phyloP scores from a whole-genome alignment of 139 green algal species.

The Chlorella sp. region DNA sequence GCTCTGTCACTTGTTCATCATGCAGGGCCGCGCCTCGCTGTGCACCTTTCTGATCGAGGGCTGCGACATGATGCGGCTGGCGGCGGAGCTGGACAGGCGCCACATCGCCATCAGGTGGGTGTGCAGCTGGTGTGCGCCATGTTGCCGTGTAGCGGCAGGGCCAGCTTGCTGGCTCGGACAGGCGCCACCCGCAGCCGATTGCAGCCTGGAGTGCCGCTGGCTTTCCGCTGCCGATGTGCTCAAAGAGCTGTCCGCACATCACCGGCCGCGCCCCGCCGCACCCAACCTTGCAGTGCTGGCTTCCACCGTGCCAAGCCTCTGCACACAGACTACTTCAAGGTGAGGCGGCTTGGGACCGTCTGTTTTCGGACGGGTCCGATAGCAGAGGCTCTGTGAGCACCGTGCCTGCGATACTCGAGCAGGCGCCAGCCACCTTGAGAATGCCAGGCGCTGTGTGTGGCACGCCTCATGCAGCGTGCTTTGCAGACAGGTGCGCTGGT shows the following conservation, averaged over 20 bases:
- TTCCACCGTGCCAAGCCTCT: constrained; percentile 24
- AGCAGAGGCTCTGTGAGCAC: too few species aligned
- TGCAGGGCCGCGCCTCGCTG: constrained; percentile 71
- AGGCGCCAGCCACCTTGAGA: too few species aligned
- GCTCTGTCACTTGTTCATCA: too few species aligned
- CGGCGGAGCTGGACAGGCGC: constrained; percentile 81
- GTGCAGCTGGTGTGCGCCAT: background rate
- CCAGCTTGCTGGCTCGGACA: background rate
- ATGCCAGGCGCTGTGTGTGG: too few species aligned
- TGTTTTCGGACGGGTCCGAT: too few species aligned
- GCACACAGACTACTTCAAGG: constrained; percentile 61
- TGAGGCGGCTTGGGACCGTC: too few species aligned
- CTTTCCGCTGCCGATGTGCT: background rate
- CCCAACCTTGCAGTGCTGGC: background rate
- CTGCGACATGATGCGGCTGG: constrained; percentile 90
- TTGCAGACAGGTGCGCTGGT: too few species aligned
- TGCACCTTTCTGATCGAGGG: constrained; percentile 90
- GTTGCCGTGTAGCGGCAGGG: background rate
- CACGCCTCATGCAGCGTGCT: too few species aligned
- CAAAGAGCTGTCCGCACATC: background rate
- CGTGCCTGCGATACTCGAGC: too few species aligned
- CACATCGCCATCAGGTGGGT: constrained; percentile 84
- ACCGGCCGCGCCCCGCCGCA: background rate
- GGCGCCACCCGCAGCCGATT: background rate
- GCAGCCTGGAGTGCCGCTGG: too few species aligned